Base-by-base conservation (phyloP, 345 rosid genomes). In the Lepidium aucheri region DNA sequence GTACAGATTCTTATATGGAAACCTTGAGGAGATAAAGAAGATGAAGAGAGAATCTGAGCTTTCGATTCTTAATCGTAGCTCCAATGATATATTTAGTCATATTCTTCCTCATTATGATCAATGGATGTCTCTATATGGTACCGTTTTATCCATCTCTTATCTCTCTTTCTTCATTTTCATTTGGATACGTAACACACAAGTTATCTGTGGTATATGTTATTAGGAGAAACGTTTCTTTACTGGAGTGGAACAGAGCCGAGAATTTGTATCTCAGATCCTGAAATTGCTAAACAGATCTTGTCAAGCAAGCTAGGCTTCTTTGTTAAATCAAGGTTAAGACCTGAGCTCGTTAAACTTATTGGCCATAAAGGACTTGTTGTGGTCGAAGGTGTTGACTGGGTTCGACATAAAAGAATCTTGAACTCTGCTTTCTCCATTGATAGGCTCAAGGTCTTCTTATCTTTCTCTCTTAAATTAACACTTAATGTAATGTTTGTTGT, bases 361-460 rank as follows among this genome's bases (percentile, higher is more conserved):
- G 85, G 85, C 6, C n/a, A 0, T 6, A 61, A 61, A 36, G 82
- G 82, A 17, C 42, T 71, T 42, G 30, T 45, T 18, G 15, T 73
- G 1, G 28, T 50, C 9, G 75, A 79, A 36, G 84, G 78, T 42
- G 18, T 0, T 4, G 79, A 79, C 8, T 81, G 82, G 82, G 49
- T 36, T 36, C 70, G 63, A 8, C 84, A 62, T 26, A 47, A 79
- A 73, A 60, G 40, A 50, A 74, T 73, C 9, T 50, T 76, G 32
- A 81, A 70, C 14, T 78, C 83, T 55, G 83, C 73, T 59, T 83
- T 79, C 71, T 59, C 80, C 15, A 20, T 54, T 0, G 80, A 81
- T 58, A 68, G 75, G 61, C 62, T 79, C 44, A 79, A 84, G 82
- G 81, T 81, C 9, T n/a, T n/a, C n/a, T n/a, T n/a, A n/a, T n/a